Conservation (phyloP, 371 early-diverging fungal genomes). For the Mucor saturninus region DNA sequence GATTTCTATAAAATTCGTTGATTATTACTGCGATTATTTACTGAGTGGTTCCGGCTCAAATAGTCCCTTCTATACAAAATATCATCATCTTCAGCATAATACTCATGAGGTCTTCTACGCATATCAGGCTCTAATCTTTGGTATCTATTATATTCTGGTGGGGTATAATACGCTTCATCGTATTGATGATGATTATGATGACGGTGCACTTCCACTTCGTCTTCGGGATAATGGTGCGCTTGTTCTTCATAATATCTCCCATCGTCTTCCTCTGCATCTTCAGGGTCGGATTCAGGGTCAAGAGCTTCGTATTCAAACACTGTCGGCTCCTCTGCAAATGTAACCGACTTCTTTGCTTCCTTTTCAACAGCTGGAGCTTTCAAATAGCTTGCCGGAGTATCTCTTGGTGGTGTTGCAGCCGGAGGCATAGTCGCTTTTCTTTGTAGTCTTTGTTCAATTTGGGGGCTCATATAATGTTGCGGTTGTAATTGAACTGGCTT, state of each 20-base stretch:
- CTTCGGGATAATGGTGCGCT: conserved; percentile 7
- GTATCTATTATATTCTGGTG: conserved; percentile 1
- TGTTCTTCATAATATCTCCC: not conserved
- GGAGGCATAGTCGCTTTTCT: conserved; percentile 4
- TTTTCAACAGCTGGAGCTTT: not conserved
- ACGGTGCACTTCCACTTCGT: conserved; percentile 1
- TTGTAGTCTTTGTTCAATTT: conserved; percentile 20
- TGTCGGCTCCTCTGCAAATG: conserved; percentile 16
- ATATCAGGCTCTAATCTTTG: not conserved
- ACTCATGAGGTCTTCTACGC: not conserved
- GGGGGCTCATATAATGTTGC: conserved; percentile 10
- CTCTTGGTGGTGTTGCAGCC: not conserved
- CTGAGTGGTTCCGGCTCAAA: not conserved
- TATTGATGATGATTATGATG: conserved; percentile 1
- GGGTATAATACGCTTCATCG: conserved; percentile 14
- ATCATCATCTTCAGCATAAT: not conserved
- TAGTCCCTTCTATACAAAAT: not conserved
- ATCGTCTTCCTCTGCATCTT: conserved; percentile 6
- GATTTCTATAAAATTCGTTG: too few relatives aligned
- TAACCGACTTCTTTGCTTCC: conserved; percentile 19
- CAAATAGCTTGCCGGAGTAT: not conserved
- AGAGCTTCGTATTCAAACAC: conserved; percentile 5
- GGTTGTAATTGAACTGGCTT: conserved; percentile 24
- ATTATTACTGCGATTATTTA: not conserved
- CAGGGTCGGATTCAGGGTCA: conserved; percentile 6